Evolutionary conservation across 257 asterid species (phyloP), one percentile per base, ranked within the genome.

Genomic region (Mitragyna speciosa): DNA sequence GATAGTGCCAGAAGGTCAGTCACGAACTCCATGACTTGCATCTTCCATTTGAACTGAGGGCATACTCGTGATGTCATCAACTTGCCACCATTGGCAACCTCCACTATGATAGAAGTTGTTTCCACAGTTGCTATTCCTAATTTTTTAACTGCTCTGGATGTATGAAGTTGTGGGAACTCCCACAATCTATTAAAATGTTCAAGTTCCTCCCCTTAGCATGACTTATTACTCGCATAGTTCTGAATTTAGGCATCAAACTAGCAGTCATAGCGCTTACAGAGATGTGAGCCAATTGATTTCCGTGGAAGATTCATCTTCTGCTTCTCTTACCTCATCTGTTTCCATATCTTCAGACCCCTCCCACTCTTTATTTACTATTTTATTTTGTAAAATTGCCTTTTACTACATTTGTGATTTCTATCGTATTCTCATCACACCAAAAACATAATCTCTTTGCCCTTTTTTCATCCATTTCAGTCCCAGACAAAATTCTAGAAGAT

Each of bases 41-140:
- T 64, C 0, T 12, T 7, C 39, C 69, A 63, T 1, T 9, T 11
- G 2, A 64, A 64, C 0, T 12, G 3, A 0, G 19, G 39, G 3
- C 66, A 59, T 2, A 61, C 1, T 0, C 8, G 14, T 0, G 12
- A 6, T 3, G 67, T 61, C 0, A 1, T 7, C 5, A 61, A 15
- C 9, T 61, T 61, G 2, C n/a, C 9, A 1, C 67, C 33, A 61
- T 61, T 12, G 0, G 33, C 33, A 6, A 24, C 33, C 2, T 7
- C 15, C 4, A 61, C 33, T 1, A 7, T 0, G 1, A n/a, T 0
- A 2, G 67, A 3, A 0, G 2, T 24, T 1, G n/a, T 4, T 9
- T 7, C 12, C 15, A 4, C 0, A 4, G 3, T n/a, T 7, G 0
- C 8, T 8, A 24, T 0, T 0, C 67, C 67, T 15, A 61, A 9